A percentile compares a stretch with the other conserved stretches of the same genome.
These are phyloP conservation scores for Lathyrus aphaca DNA, from an alignment of 306 rosid species.

Conservation along the genomic window DNA sequence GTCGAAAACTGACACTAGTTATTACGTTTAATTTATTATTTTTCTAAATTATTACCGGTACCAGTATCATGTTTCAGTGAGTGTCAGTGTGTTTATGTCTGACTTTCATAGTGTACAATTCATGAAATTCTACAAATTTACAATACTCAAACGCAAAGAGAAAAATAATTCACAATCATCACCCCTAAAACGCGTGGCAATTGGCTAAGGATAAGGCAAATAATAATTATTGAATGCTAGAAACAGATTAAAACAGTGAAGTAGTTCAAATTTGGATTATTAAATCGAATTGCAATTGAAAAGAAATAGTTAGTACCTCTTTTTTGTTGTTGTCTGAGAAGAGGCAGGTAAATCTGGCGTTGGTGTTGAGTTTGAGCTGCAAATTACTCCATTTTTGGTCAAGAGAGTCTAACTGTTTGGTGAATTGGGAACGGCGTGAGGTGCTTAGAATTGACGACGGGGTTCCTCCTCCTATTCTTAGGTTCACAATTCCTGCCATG, in stretches of 20 bases:
- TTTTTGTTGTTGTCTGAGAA: conserved; percentile 64
- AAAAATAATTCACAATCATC: background rate
- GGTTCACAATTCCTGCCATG: conserved; percentile 71
- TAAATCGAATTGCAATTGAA: background rate
- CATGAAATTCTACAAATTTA: background rate
- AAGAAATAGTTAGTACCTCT: conserved; percentile 50
- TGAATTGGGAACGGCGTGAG: conserved; percentile 36
- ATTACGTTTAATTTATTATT: too few relatives aligned
- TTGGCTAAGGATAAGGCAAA: background rate
- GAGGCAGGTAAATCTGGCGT: conserved; percentile 67
- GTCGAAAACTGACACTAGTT: too few relatives aligned
- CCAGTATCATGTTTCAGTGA: too few relatives aligned
- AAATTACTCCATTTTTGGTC: conserved; percentile 50
- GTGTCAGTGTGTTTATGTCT: too few relatives aligned
- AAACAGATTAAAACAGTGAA: background rate
- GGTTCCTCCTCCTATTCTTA: conserved; percentile 39
- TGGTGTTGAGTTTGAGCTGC: conserved; percentile 57
- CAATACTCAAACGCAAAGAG: background rate
- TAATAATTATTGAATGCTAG: background rate
- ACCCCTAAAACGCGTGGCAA: background rate
- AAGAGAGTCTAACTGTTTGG: conserved; percentile 35
- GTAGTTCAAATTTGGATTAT: background rate
- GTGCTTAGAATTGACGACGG: conserved; percentile 41
- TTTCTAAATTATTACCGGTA: too few relatives aligned
- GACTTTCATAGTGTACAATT: background rate